Conservation (phyloP, 2,329 filamentous ascomycete genomes). For the Fusarium drepaniforme region DNA sequence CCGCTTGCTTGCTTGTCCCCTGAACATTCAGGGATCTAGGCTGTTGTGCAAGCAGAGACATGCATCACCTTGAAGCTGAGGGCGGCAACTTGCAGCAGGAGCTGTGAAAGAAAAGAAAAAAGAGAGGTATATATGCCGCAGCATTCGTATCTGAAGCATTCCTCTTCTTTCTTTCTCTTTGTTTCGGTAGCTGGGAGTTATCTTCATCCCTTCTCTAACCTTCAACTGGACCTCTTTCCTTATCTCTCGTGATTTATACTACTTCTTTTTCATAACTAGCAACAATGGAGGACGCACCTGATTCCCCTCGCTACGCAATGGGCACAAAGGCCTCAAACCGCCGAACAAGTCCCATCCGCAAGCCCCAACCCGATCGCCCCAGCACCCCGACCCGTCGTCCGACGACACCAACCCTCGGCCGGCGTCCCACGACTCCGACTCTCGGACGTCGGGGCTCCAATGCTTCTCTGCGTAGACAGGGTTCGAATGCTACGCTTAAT, state of each 20-base stretch:
- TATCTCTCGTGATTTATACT: neutral
- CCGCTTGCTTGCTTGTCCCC: neutral
- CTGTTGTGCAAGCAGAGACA: neutral
- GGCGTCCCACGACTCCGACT: slow-evolving; percentile 36
- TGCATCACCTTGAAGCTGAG: neutral
- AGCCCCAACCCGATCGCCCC: slow-evolving; percentile 22
- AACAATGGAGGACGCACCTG: slow-evolving; percentile 22
- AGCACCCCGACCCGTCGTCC: slow-evolving; percentile 32
- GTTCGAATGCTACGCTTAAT: slow-evolving; percentile 32
- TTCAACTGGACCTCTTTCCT: neutral
- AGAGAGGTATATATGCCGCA: slow-evolving; percentile 4
- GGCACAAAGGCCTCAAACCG: slow-evolving; percentile 36
- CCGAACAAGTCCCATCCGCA: slow-evolving; percentile 35
- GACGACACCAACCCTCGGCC: slow-evolving; percentile 27
- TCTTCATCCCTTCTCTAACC: neutral
- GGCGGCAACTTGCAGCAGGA: neutral
- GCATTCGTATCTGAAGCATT: neutral
- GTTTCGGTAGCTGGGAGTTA: neutral
- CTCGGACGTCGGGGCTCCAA: slow-evolving; percentile 29
- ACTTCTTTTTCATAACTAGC: neutral
- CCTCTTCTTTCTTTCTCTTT: neutral
- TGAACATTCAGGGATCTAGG: neutral
- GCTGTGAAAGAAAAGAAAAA: neutral
- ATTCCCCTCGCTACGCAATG: slow-evolving; percentile 40
- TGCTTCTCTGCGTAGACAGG: slow-evolving; percentile 15